Conservation (phyloP, 2,329 filamentous ascomycete species). For the Emmonsiellopsis sp. region DNA sequence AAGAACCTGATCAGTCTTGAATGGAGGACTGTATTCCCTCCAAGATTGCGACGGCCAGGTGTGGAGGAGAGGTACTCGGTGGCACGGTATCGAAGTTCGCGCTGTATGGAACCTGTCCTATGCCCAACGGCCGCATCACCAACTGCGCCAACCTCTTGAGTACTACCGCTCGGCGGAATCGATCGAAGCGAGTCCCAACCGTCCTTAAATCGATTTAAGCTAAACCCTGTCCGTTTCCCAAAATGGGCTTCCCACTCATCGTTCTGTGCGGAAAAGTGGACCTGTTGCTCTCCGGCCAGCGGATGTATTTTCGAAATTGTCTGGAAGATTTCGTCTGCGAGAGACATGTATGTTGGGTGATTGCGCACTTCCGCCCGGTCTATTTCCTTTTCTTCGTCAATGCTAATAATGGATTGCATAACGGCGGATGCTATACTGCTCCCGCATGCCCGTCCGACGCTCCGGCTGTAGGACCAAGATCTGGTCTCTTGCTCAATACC, state of each 20-base stretch:
- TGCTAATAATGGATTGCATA: neutral
- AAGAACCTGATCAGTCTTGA: neutral
- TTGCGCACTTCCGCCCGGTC: neutral
- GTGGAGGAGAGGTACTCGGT: neutral
- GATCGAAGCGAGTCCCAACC: neutral
- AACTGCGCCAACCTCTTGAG: neutral
- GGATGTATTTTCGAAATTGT: neutral
- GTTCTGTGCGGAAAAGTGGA: neutral
- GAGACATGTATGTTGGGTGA: neutral
- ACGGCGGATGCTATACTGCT: neutral
- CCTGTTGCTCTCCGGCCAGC: neutral
- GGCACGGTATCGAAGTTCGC: neutral
- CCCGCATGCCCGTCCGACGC: neutral
- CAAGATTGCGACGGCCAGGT: neutral
- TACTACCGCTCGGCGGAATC: neutral
- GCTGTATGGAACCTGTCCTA: neutral
- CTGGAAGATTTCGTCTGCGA: neutral
- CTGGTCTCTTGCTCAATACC: neutral
- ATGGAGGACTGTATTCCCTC: neutral
- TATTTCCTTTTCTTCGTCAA: neutral
- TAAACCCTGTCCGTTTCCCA: neutral
- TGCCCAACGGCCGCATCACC: neutral
- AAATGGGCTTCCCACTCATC: neutral
- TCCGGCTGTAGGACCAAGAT: neutral
- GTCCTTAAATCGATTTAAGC: neutral